Conservation (phyloP, 768 basidiomycete genomes). For the Strobilomyces confusus region DNA sequence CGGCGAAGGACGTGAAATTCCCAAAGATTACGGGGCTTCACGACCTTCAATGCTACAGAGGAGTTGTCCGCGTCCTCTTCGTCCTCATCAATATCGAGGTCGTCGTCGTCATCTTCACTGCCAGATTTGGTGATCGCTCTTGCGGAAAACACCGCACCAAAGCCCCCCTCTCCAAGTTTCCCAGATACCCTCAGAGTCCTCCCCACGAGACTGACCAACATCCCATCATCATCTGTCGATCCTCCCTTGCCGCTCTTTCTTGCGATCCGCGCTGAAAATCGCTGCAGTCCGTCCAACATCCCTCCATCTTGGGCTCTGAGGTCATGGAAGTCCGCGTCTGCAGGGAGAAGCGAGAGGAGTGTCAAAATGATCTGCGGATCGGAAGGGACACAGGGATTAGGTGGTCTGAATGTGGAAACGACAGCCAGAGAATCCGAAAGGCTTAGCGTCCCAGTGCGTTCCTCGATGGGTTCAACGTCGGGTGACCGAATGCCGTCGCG, state of each 20-base stretch:
- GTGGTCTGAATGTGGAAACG: constrained; percentile 62
- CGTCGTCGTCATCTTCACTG: constrained; percentile 40
- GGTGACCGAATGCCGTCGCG: constrained; percentile 5
- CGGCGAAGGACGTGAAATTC: constrained; percentile 84
- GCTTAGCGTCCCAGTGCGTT: constrained; percentile 61
- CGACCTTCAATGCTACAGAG: constrained; percentile 85
- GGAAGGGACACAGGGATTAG: constrained; percentile 89
- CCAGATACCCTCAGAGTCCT: constrained; percentile 67
- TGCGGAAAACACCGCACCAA: constrained; percentile 92
- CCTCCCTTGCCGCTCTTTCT: constrained; percentile 33
- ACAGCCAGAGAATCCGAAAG: constrained; percentile 60
- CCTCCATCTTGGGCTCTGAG: constrained; percentile 49
- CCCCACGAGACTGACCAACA: constrained; percentile 59
- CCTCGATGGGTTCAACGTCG: constrained; percentile 41
- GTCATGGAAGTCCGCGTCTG: constrained; percentile 61
- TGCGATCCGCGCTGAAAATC: constrained; percentile 50
- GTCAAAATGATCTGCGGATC: constrained; percentile 59
- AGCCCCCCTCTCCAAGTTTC: constrained; percentile 96
- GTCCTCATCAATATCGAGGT: constrained; percentile 43
- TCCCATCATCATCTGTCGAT: constrained; percentile 34
- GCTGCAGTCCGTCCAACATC: constrained; percentile 68
- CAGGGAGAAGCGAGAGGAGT: constrained; percentile 59
- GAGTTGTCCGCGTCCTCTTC: constrained; percentile 47
- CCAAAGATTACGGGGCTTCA: constrained; percentile 86
- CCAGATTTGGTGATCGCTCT: constrained; percentile 47